Evolutionary conservation across 1,139 yeast genomes (phyloP).

Genomic region (Sugiyamaella paludigena): DNA sequence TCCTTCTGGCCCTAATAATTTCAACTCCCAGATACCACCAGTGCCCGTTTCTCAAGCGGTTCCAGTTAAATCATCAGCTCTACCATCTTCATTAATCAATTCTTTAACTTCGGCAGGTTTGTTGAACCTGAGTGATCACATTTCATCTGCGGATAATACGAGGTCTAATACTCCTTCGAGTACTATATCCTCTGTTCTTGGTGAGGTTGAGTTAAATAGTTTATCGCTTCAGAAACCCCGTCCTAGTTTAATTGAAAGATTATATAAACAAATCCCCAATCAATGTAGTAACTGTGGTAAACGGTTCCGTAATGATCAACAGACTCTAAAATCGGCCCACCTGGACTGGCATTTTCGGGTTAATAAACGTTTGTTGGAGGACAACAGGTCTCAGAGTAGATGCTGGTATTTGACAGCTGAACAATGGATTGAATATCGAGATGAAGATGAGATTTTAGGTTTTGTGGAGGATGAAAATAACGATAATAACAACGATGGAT

Average conservation of each 20-base stretch:
- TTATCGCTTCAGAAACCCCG: slow-evolving; percentile 35
- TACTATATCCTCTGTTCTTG: slow-evolving; percentile 5
- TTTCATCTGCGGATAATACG: neutral
- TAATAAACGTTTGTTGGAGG: slow-evolving; percentile 69
- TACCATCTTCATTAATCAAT: slow-evolving; percentile 20
- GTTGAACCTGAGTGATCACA: slow-evolving; percentile 9
- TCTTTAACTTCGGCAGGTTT: slow-evolving; percentile 26
- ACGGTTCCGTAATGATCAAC: slow-evolving; percentile 63
- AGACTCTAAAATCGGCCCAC: slow-evolving; percentile 62
- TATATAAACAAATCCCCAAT: slow-evolving; percentile 64
- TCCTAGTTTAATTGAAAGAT: slow-evolving; percentile 35
- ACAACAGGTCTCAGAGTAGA: slow-evolving; percentile 56
- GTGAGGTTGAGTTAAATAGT: slow-evolving; percentile 30
- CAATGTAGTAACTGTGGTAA: slow-evolving; percentile 92
- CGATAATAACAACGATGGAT: slow-evolving; percentile 16
- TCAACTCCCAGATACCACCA: neutral
- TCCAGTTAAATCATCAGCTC: neutral
- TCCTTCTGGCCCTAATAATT: neutral
- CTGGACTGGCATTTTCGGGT: slow-evolving; percentile 97
- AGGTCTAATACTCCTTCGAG: slow-evolving; percentile 1
- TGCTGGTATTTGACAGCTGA: slow-evolving; percentile 77
- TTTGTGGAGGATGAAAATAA: slow-evolving; percentile 23
- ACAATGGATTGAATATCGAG: slow-evolving; percentile 74
- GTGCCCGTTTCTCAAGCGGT: neutral
- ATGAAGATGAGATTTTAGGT: slow-evolving; percentile 53